Base-by-base conservation (phyloP, 345 rosid genomes). In the Angophora floribunda region DNA sequence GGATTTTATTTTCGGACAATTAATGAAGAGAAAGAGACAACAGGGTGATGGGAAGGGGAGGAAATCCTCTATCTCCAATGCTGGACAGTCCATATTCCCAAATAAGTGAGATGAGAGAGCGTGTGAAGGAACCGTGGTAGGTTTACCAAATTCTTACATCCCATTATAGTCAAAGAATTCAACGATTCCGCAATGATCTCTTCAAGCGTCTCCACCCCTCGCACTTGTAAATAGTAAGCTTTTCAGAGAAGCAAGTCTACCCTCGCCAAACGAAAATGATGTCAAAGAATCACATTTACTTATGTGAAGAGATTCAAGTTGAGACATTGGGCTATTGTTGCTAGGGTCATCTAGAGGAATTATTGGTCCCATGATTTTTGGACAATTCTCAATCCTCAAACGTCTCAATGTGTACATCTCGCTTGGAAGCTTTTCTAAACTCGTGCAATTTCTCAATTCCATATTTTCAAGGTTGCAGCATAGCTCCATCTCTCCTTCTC, bases 41-140 rank as follows among this genome's bases (percentile, higher is more conserved):
- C 4, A 67, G 79, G 44, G 79, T 30, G 7, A n/a, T 6, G 21
- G 78, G 78, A 65, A 30, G 22, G 11, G 44, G 44, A 65, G 78
- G 22, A 65, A 65, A 21, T 65, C 78, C 78, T 65, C 75, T n/a
- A 30, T 14, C 78, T 65, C 78, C 5, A 30, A 7, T 30, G 44
- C 5, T 30, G 0, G 10, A n/a, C 78, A 65, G 2, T 1, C 0
- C 0, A 0, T 6, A 65, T 65, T 1, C 0, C 0, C 44, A 65
- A 30, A 0, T 3, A 0, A 30, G 44, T 67, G 45, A 67, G 79
- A 32, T 7, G 22, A 2, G 6, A 32, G 3, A 30, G 10, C 44
- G 6, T 7, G 79, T 7, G 12, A 67, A 30, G 11, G 45, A 3
- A 15, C 0, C 1, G 78, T 2, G 79, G 79, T 2, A 67, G 45